Evolutionary conservation across 805 yeast genomes (phyloP).

Genomic region (Candida railenensis): DNA sequence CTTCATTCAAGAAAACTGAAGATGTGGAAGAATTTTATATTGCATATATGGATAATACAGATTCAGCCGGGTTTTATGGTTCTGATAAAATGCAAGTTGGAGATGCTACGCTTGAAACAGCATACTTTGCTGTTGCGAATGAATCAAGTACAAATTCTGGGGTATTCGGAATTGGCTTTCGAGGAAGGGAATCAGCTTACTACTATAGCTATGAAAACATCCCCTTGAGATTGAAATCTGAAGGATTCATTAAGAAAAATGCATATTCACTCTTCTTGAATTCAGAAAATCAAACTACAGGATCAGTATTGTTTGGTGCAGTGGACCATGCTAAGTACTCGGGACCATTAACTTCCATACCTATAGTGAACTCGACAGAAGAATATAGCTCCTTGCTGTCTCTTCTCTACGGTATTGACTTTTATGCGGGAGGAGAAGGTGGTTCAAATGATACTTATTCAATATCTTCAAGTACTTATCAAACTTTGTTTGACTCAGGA

Average conservation of each 20-base stretch:
- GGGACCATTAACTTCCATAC: constrained; percentile 51
- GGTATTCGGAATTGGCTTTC: constrained; percentile 23
- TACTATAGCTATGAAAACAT: constrained; percentile 52
- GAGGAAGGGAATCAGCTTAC: background rate
- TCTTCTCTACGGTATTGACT: background rate
- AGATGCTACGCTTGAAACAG: constrained; percentile 7
- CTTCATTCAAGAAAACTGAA: constrained; percentile 26
- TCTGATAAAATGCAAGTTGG: constrained; percentile 18
- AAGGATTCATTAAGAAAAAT: constrained; percentile 54
- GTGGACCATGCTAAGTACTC: constrained; percentile 61
- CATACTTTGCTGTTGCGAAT: constrained; percentile 13
- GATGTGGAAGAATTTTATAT: constrained; percentile 31
- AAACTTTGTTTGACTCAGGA: constrained; percentile 35
- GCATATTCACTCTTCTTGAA: constrained; percentile 67
- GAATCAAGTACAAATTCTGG: constrained; percentile 9
- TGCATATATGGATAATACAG: constrained; percentile 48
- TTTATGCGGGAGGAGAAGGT: background rate
- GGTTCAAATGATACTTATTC: constrained; percentile 44
- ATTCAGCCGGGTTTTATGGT: constrained; percentile 52
- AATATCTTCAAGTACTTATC: constrained; percentile 15
- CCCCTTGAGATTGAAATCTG: constrained; percentile 57
- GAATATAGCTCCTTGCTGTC: background rate
- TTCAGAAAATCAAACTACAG: constrained; percentile 37
- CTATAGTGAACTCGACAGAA: constrained; percentile 23
- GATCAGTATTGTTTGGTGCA: constrained; percentile 71